These are phyloP conservation scores for Luzula sylvatica DNA, from an alignment of 176 grass and related monocot genomes.

Conservation along the genomic window DNA sequence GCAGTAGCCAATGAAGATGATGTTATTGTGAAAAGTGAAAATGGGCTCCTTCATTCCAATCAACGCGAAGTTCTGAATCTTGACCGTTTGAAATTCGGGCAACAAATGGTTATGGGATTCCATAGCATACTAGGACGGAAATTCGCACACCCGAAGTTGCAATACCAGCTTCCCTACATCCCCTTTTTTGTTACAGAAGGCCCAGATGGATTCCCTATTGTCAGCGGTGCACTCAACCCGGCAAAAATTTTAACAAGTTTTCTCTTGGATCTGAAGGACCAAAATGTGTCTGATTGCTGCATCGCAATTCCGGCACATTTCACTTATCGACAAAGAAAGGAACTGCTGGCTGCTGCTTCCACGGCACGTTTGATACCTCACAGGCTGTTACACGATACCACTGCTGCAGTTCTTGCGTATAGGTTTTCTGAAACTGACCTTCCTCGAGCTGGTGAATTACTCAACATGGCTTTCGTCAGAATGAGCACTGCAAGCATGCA, in stretches of 20 bases:
- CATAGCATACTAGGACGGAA: not conserved
- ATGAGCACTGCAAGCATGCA: constrained; percentile 1
- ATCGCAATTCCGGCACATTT: constrained; percentile 4
- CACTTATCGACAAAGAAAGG: not conserved
- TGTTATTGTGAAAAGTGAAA: too few relatives aligned
- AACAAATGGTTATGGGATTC: too few relatives aligned
- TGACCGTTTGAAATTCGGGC: too few relatives aligned
- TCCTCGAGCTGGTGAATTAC: not conserved
- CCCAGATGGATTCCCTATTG: not conserved
- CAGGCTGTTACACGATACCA: not conserved
- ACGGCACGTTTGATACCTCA: not conserved
- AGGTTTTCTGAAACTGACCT: not conserved
- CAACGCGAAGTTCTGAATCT: too few relatives aligned
- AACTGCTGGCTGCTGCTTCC: not conserved
- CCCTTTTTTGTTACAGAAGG: constrained; percentile 6
- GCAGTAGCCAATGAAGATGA: too few relatives aligned
- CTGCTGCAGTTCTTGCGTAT: constrained; percentile 3
- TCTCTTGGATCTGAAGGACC: not conserved
- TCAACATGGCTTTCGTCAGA: not conserved
- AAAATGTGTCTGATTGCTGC: not conserved
- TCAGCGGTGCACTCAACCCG: not conserved
- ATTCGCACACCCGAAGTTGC: not conserved
- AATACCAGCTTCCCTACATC: not conserved
- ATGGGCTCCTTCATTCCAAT: too few relatives aligned
- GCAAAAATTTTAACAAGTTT: not conserved